Evolutionary conservation across 331 rosid species (phyloP).

Genomic region (Pyrus hybrid): DNA sequence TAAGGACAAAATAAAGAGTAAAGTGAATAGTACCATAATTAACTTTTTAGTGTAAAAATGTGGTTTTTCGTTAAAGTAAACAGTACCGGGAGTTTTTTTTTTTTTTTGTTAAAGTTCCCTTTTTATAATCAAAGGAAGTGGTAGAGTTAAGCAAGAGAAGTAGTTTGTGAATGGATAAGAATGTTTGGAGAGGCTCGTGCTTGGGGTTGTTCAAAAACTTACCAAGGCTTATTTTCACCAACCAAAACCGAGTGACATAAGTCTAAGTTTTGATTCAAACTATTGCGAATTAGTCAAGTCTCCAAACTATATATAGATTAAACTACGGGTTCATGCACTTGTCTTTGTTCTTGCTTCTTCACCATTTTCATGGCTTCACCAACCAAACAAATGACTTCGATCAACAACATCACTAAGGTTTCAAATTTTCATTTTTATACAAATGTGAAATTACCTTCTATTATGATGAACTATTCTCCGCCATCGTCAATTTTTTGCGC

Average conservation of each 20-base stretch:
- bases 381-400: background rate
- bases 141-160: background rate
- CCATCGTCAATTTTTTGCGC: too few species aligned
- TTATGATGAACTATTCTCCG: too few species aligned
- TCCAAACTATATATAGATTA: background rate
- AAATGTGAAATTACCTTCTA: background rate
- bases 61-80: too few species aligned
- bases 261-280: background rate
- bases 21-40: too few species aligned
- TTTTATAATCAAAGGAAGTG: background rate
- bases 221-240: constrained; percentile 6
- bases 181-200: constrained; percentile 9
- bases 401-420: background rate
- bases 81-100: too few species aligned
- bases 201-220: constrained; percentile 2
- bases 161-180: background rate
- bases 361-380: constrained; percentile 12
- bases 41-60: too few species aligned
- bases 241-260: constrained; percentile 8
- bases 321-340: constrained; percentile 10
- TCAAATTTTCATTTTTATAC: background rate
- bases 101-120: too few species aligned
- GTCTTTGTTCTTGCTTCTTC: constrained; percentile 13
- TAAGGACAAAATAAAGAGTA: too few species aligned
- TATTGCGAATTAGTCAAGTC: constrained; percentile 25